Conservation (phyloP, 176 grass and related monocot genomes). For the Triticum turgidum region DNA sequence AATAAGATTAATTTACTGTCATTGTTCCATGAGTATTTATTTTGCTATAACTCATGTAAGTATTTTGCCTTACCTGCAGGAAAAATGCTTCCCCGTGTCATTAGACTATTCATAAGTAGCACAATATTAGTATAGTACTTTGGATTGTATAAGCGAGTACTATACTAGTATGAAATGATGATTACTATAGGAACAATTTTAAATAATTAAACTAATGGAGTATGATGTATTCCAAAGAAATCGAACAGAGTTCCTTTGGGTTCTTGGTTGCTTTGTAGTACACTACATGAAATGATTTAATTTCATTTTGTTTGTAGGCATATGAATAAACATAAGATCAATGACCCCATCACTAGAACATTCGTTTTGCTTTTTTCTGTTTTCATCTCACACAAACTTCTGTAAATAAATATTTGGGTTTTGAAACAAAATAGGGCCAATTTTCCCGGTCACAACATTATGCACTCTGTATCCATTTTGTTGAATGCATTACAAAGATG, state of each 20-base stretch:
- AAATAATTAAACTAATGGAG: neutral
- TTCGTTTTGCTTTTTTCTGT: neutral
- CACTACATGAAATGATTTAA: neutral
- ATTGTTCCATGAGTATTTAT: neutral
- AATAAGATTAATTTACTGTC: neutral
- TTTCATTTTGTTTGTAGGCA: neutral
- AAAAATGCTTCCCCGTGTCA: neutral
- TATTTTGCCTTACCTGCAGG: too few relatives aligned
- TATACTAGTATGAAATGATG: neutral
- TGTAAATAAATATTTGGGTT: conserved; percentile 8
- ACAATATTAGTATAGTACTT: conserved; percentile 6
- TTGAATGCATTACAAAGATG: neutral
- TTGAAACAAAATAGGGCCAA: neutral
- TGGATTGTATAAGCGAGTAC: neutral
- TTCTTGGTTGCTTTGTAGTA: neutral
- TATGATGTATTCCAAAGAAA: neutral
- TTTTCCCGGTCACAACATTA: neutral
- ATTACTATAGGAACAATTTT: neutral
- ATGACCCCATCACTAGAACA: neutral
- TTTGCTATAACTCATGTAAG: neutral
- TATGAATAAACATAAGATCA: neutral
- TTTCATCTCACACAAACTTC: neutral
- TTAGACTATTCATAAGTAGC: neutral
- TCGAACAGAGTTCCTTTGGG: neutral
- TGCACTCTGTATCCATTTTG: neutral